Evolutionary conservation across 768 basidiomycete species (phyloP).

Genomic region (Pleurotus tuber-regium): DNA sequence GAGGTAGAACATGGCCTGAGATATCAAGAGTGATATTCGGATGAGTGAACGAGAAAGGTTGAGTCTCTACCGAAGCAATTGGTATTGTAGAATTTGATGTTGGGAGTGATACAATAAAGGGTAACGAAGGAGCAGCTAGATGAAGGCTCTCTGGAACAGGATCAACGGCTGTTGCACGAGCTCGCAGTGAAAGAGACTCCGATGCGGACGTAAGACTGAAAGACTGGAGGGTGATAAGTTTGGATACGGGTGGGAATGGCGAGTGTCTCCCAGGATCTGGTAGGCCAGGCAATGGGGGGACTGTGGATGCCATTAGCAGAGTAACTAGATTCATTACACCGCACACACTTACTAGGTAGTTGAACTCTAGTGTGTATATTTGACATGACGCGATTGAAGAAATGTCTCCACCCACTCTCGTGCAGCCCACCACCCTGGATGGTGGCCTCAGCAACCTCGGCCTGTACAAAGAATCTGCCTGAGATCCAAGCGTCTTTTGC

Average conservation of each 20-base stretch:
- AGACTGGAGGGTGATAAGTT: conserved; percentile 58
- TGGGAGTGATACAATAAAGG: conserved; percentile 60
- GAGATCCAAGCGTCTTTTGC: conserved; percentile 55
- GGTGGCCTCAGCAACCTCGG: conserved; percentile 37
- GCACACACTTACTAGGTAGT: conserved; percentile 50
- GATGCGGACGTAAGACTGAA: conserved; percentile 41
- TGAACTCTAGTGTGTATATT: conserved; percentile 46
- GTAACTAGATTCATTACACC: neutral
- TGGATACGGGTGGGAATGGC: conserved; percentile 54
- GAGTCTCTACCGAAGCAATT: conserved; percentile 52
- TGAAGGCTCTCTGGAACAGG: conserved; percentile 50
- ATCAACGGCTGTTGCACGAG: conserved; percentile 55
- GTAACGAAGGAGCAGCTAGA: conserved; percentile 53
- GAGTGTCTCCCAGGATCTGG: conserved; percentile 51
- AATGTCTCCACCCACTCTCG: conserved; percentile 47
- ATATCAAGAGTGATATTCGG: conserved; percentile 65
- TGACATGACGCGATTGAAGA: conserved; percentile 35
- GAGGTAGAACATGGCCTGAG: conserved; percentile 54
- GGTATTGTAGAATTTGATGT: conserved; percentile 29
- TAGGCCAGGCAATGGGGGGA: conserved; percentile 63
- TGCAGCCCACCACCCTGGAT: conserved; percentile 50
- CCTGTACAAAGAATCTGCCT: conserved; percentile 45
- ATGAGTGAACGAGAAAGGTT: conserved; percentile 58
- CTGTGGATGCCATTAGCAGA: conserved; percentile 30
- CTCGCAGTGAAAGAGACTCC: conserved; percentile 39